These are phyloP conservation scores for Quercus cerris DNA, from an alignment of 306 rosid species.

Conservation along the genomic window DNA sequence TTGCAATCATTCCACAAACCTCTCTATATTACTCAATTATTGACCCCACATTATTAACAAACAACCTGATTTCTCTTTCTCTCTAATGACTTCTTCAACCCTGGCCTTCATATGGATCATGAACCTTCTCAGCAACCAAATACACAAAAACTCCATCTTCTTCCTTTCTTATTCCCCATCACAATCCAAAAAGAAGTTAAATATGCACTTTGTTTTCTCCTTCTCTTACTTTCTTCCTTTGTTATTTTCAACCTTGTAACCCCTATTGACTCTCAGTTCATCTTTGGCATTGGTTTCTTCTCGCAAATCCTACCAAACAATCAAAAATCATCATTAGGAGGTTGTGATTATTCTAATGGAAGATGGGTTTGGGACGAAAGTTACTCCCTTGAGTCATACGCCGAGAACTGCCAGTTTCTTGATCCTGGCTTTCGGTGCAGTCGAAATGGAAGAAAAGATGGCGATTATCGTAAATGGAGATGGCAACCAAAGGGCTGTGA, in stretches of 20 bases:
- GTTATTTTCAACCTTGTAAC: slow-evolving; percentile 22
- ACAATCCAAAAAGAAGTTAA: slow-evolving; percentile 43
- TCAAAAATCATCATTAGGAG: neutral
- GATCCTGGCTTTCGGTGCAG: slow-evolving; percentile 90
- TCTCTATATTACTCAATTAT: neutral
- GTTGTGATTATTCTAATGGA: slow-evolving; percentile 66
- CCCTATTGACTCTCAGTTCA: slow-evolving; percentile 37
- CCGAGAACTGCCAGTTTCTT: slow-evolving; percentile 68
- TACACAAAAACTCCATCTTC: slow-evolving; percentile 5
- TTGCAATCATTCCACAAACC: neutral
- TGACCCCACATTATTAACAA: neutral
- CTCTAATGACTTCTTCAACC: slow-evolving; percentile 5
- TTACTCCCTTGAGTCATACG: slow-evolving; percentile 30
- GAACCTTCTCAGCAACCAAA: slow-evolving; percentile 23
- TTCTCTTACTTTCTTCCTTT: slow-evolving; percentile 33
- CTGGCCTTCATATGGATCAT: slow-evolving; percentile 52
- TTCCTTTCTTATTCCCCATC: neutral
- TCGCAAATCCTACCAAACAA: slow-evolving; percentile 17
- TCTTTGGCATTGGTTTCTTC: slow-evolving; percentile 33
- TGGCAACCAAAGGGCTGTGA: slow-evolving; percentile 73
- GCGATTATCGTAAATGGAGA: slow-evolving; percentile 58
- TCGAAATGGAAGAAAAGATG: slow-evolving; percentile 55
- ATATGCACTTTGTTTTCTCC: slow-evolving; percentile 35
- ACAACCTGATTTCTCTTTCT: neutral
- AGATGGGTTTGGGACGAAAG: slow-evolving; percentile 60